A percentile compares a stretch with the other conserved stretches of the same genome.
Evolutionary conservation across 1,139 yeast species (phyloP).

Genomic region (Zygosaccharomyces pseudobailii): DNA sequence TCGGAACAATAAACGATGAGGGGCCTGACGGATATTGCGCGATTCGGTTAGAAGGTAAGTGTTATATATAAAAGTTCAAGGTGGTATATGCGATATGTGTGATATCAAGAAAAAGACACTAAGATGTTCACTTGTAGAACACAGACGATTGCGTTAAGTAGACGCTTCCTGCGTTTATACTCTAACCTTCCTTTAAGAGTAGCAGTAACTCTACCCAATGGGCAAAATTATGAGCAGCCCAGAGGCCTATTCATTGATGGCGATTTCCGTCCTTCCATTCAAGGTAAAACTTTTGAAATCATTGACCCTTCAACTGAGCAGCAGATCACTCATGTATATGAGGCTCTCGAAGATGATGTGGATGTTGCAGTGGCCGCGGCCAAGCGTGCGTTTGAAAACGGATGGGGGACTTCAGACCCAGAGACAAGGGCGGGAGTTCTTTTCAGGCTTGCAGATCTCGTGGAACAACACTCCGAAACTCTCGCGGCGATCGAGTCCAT

Average conservation of each 20-base stretch:
- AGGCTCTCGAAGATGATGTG: conserved; percentile 45
- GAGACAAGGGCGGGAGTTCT: conserved; percentile 51
- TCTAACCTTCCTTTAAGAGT: conserved; percentile 42
- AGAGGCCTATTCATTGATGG: conserved; percentile 49
- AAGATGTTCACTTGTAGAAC: conserved; percentile 16
- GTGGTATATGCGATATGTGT: background rate
- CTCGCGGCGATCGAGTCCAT: conserved; percentile 60
- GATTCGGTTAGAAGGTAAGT: background rate
- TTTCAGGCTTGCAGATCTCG: conserved; percentile 54
- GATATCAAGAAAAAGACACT: background rate
- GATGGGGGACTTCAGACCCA: conserved; percentile 42
- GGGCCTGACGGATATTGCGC: background rate
- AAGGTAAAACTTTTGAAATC: conserved; percentile 40
- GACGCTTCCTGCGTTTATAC: conserved; percentile 25
- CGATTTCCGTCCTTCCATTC: conserved; percentile 41
- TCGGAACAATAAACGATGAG: conserved; percentile 1
- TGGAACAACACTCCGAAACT: conserved; percentile 51
- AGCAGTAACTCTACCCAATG: conserved; percentile 50
- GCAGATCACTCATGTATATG: conserved; percentile 42
- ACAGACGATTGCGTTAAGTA: background rate
- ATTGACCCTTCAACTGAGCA: conserved; percentile 46
- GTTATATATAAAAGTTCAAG: background rate
- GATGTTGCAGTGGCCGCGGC: conserved; percentile 47
- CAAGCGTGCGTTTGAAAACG: conserved; percentile 38
- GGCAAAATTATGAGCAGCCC: conserved; percentile 47